These are phyloP conservation scores for Cordyceps javanica DNA, from an alignment of 2,329 filamentous ascomycete species.

Conservation along the genomic window DNA sequence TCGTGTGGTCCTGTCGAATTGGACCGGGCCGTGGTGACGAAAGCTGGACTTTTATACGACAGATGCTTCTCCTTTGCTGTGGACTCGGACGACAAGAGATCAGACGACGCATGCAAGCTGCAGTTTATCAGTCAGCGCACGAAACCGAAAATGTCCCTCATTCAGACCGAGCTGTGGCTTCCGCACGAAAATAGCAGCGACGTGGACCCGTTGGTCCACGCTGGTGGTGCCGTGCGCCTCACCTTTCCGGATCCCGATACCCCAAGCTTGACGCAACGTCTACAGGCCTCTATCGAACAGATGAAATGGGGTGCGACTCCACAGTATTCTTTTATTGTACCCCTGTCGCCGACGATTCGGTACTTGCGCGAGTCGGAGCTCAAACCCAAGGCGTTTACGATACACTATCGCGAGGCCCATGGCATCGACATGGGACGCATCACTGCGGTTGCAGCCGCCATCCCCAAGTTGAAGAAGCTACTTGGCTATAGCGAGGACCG, in stretches of 20 bases:
- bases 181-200: neutral
- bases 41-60: conserved; percentile 21
- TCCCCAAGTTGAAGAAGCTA: conserved; percentile 16
- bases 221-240: conserved; percentile 10
- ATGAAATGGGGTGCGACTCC: neutral
- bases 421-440: conserved; percentile 15
- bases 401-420: conserved; percentile 15
- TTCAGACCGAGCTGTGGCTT: conserved; percentile 16
- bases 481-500: conserved; percentile 11
- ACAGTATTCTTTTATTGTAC: neutral
- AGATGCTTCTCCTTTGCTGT: conserved; percentile 24
- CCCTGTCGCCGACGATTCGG: neutral
- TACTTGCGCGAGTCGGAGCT: neutral
- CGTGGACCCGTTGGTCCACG: conserved; percentile 12
- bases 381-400: conserved; percentile 12
- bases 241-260: conserved; percentile 10
- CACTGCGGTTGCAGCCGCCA: conserved; percentile 11
- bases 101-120: conserved; percentile 14
- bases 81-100: conserved; percentile 20
- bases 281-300: neutral
- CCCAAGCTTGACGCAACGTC: neutral
- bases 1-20: conserved; percentile 23
- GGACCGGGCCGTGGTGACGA: conserved; percentile 18
- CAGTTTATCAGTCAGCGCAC: conserved; percentile 24
- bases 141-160: conserved; percentile 16